Evolutionary conservation across 257 asterid species (phyloP), one percentile per base, ranked within the genome.

Genomic region (Gardenia jasminoides): DNA sequence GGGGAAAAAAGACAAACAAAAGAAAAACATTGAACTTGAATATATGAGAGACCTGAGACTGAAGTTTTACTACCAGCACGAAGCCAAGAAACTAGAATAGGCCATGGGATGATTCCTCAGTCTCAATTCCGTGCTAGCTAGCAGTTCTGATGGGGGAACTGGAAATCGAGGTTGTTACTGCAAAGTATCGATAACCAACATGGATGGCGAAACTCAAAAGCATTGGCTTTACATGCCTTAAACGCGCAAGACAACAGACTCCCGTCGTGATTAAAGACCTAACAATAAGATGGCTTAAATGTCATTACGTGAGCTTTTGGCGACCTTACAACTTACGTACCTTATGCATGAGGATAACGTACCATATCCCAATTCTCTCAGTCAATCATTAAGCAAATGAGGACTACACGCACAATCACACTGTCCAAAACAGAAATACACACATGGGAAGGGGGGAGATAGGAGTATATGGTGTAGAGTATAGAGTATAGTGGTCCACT

Each of bases 401-500:
- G 59, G 30, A 59, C 59, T 24, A 17, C 22, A 15, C 47, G 30
- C 44, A 48, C 61, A 26, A 8, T 2, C 26, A 74, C 12, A 17
- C 61, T 16, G 19, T 54, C 24, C 16, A 52, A 52, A 15, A 54
- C 61, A 54, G 9, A 54, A 6, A 56, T 13, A 46, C 11, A 16
- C 46, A 76, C 50, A 44, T 10, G 8, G 31, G 50, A 59, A 16
- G 11, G n/a, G 52, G 17, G 22, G 67, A 77, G 43, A 28, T 13
- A 4, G n/a, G 61, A 52, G 59, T 0, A 11, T 48, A 48, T 12
- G 19, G 6, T 28, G 48, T 7, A 16, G 10, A 24, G 17, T 50
- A 39, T 36, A 33, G 36, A 41, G 9, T 10, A 31, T 22, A 77
- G 82, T 69, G 85, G 85, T 82, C 85, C 82, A 50, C 68, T 70